Evolutionary conservation across 1,139 yeast genomes (phyloP).

Genomic region (Candida labiduridarum): DNA sequence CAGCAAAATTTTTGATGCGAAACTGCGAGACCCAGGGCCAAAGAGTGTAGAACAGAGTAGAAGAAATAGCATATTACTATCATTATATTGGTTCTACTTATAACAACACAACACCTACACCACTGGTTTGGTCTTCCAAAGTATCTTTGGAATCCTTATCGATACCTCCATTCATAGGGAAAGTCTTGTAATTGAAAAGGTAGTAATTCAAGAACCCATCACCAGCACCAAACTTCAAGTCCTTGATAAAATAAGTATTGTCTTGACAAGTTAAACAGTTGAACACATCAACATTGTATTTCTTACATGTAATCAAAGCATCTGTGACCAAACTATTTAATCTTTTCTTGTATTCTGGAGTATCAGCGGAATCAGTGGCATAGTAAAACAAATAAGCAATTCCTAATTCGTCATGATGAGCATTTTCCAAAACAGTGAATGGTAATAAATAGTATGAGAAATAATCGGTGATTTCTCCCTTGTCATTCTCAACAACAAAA

Average conservation of each 20-base stretch:
- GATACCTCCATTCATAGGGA: constrained; percentile 81
- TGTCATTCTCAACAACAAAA: constrained; percentile 73
- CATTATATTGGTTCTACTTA: constrained; percentile 23
- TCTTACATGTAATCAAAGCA: constrained; percentile 75
- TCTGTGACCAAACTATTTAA: constrained; percentile 66
- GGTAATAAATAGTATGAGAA: constrained; percentile 89
- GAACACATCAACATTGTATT: constrained; percentile 79
- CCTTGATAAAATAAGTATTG: constrained; percentile 77
- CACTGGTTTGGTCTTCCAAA: constrained; percentile 62
- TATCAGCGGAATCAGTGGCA: constrained; percentile 61
- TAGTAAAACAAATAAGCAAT: constrained; percentile 91
- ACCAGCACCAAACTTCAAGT: constrained; percentile 88
- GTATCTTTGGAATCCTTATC: constrained; percentile 54
- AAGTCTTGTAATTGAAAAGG: constrained; percentile 84
- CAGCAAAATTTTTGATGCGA: neutral
- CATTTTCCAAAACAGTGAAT: constrained; percentile 75
- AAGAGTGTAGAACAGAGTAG: neutral
- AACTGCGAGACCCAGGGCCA: neutral
- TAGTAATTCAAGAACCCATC: constrained; percentile 92
- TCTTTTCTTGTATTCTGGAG: constrained; percentile 52
- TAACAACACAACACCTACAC: constrained; percentile 86
- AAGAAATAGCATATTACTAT: neutral
- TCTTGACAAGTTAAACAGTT: constrained; percentile 92
- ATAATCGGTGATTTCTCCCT: constrained; percentile 79
- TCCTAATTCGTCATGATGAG: constrained; percentile 67